Conservation (phyloP, 768 basidiomycete genomes). For the Pisolithus marmoratus region DNA sequence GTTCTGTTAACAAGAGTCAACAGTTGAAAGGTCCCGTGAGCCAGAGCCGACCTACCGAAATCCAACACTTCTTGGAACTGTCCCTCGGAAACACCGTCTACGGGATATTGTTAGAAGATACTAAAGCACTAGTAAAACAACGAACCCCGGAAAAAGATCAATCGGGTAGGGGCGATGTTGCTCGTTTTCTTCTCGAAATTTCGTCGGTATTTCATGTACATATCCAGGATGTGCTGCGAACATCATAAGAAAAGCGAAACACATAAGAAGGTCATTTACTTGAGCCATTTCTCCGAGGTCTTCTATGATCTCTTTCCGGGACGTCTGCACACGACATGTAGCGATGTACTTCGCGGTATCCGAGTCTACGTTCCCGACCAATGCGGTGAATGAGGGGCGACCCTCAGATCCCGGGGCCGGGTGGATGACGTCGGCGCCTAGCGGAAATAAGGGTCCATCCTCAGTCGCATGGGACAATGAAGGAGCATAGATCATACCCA, state of each 20-base stretch:
- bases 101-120: constrained; percentile 1
- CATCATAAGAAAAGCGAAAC: constrained; percentile 8
- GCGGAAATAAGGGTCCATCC: constrained; percentile 1
- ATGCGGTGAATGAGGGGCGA: constrained; percentile 73
- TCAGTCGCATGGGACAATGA: background rate
- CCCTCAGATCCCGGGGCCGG: constrained; percentile 76
- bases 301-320: constrained; percentile 72
- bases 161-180: constrained; percentile 50
- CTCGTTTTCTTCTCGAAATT: constrained; percentile 44
- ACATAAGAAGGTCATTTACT: constrained; percentile 26
- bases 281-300: constrained; percentile 62
- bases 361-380: constrained; percentile 77
- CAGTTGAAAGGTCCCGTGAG: background rate
- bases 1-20: constrained; percentile 34
- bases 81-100: constrained; percentile 54
- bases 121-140: background rate
- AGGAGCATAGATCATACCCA: constrained; percentile 44
- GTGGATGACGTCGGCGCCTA: constrained; percentile 80
- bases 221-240: constrained; percentile 44
- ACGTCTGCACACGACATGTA: constrained; percentile 58
- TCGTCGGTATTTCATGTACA: constrained; percentile 55
- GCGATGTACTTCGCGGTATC: constrained; percentile 67
- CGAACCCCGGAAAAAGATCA: constrained; percentile 74
- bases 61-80: constrained; percentile 48
- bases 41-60: constrained; percentile 35